phyloP scores from a whole-genome alignment of 371 early-diverging fungal genomes.

The Lichtheimia corymbifera region DNA sequence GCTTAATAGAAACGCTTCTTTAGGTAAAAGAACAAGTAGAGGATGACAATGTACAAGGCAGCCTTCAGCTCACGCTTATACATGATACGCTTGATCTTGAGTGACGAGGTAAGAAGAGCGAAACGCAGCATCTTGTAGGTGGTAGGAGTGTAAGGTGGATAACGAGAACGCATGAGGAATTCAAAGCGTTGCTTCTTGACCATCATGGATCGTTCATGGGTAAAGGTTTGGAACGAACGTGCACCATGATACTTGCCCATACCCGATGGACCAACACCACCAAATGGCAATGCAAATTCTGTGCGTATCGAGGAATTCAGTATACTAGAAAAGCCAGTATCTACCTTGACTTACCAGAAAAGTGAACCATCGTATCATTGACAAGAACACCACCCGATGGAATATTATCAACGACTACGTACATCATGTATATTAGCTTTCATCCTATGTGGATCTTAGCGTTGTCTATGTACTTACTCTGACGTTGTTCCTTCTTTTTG shows the following conservation, averaged over 20 bases:
- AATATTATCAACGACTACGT: constrained; percentile 56
- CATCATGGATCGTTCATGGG: constrained; percentile 66
- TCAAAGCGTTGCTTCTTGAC: constrained; percentile 50
- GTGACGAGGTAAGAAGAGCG: constrained; percentile 34
- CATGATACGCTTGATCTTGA: constrained; percentile 26
- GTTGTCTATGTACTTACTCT: constrained; percentile 18
- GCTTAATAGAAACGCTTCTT: constrained; percentile 8
- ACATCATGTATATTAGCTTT: not conserved
- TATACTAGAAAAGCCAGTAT: not conserved
- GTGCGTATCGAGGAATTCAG: not conserved
- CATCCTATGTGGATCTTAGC: not conserved
- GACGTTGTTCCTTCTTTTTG: constrained; percentile 30
- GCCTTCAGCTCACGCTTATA: constrained; percentile 18
- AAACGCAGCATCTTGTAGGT: constrained; percentile 40
- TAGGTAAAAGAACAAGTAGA: constrained; percentile 12
- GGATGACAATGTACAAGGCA: constrained; percentile 5
- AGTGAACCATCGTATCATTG: constrained; percentile 83
- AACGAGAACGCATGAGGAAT: constrained; percentile 44
- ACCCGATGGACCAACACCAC: constrained; percentile 91
- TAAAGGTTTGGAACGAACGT: constrained; percentile 74
- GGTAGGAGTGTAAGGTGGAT: constrained; percentile 60
- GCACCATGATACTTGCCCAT: constrained; percentile 88
- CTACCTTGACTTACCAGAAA: constrained; percentile 36
- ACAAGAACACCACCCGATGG: constrained; percentile 77
- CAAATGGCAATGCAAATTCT: constrained; percentile 82